Conservation (phyloP, 169 alveolate species). For the Plasmodium fragile region DNA sequence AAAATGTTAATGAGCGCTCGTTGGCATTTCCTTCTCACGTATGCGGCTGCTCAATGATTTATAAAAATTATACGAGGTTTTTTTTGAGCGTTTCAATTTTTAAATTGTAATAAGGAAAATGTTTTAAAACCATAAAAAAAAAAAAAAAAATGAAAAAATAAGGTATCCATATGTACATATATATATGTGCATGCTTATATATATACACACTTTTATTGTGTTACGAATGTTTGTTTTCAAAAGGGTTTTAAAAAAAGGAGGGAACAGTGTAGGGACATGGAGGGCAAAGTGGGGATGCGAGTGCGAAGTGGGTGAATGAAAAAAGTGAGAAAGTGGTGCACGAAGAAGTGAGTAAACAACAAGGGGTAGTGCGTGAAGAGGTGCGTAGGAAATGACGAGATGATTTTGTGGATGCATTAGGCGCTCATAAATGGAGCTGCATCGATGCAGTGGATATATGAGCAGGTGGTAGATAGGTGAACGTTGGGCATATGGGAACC, state of each 20-base stretch:
- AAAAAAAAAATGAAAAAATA: background rate
- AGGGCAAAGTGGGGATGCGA: background rate
- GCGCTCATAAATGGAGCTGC: background rate
- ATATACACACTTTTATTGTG: constrained; percentile 19
- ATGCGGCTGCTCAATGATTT: background rate
- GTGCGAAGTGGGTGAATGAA: background rate
- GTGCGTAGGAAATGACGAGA: background rate
- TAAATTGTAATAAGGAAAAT: constrained; percentile 36
- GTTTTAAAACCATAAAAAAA: constrained; percentile 43
- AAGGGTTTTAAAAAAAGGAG: constrained; percentile 26
- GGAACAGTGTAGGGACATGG: background rate
- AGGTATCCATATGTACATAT: constrained; percentile 14
- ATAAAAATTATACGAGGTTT: constrained; percentile 10
- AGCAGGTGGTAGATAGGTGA: background rate
- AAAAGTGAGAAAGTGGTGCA: background rate
- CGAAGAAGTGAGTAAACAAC: background rate
- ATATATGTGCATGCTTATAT: constrained; percentile 4
- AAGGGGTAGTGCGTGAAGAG: background rate
- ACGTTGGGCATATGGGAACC: background rate
- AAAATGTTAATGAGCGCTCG: background rate
- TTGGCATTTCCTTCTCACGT: background rate
- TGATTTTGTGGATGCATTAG: background rate
- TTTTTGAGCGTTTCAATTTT: constrained; percentile 21
- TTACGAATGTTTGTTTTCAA: constrained; percentile 35
- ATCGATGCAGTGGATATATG: background rate